Evolutionary conservation across 176 grass and related monocot genomes (phyloP).

Genomic region (Oryza meyeriana): DNA sequence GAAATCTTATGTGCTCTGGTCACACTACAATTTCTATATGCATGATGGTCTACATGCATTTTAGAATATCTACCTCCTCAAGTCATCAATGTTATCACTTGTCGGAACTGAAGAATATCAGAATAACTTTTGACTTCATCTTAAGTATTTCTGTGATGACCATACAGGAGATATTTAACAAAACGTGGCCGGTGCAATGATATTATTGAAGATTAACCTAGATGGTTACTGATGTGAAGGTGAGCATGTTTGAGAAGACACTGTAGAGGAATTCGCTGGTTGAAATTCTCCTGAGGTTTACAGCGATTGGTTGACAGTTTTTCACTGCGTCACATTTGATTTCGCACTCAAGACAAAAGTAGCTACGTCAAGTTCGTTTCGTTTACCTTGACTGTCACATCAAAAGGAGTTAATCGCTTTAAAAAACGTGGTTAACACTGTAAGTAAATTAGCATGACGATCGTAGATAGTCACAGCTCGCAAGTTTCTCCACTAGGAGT

Average conservation of each 20-base stretch:
- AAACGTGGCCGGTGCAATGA: constrained; percentile 42
- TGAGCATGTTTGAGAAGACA: neutral
- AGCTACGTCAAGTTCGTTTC: neutral
- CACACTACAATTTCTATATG: constrained; percentile 8
- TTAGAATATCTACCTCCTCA: constrained; percentile 16
- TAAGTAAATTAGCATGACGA: constrained; percentile 26
- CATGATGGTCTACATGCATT: constrained; percentile 12
- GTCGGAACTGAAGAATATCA: neutral
- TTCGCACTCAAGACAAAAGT: neutral
- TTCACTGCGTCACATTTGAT: constrained; percentile 9
- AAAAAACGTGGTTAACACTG: constrained; percentile 23
- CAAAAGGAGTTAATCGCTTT: neutral
- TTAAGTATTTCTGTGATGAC: constrained; percentile 10
- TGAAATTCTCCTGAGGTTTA: constrained; percentile 27
- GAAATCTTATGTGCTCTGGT: neutral
- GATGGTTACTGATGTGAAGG: neutral
- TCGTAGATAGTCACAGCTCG: constrained; percentile 3
- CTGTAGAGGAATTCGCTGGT: neutral
- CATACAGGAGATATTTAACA: constrained; percentile 1
- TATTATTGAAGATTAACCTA: constrained; percentile 18
- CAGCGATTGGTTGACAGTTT: neutral
- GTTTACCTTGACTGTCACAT: constrained; percentile 9
- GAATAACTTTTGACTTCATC: constrained; percentile 20
- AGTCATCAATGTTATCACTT: constrained; percentile 29
- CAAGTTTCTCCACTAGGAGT: neutral